Conservation (phyloP, 176 grass and related monocot genomes). For the Eleusine coracana region DNA sequence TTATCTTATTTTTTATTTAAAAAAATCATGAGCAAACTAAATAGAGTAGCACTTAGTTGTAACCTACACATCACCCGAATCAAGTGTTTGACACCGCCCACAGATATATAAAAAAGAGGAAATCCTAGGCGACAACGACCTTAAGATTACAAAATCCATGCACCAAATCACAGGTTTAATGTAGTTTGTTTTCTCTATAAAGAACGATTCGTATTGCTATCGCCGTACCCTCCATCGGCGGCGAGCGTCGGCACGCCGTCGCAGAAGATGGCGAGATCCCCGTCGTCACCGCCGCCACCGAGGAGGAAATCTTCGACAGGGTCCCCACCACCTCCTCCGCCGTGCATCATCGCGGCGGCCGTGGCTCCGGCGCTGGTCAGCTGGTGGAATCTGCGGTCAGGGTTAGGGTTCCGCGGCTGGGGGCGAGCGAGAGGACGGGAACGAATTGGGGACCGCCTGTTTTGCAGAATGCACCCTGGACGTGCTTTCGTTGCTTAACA, state of each 20-base stretch:
- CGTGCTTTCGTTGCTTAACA: background rate
- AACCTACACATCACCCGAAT: too few relatives aligned
- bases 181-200: background rate
- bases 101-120: background rate
- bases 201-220: background rate
- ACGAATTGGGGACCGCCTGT: background rate
- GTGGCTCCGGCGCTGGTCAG: background rate
- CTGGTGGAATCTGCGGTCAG: constrained; percentile 13
- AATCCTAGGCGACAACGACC: constrained; percentile 35
- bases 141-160: constrained; percentile 18
- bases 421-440: constrained; percentile 17
- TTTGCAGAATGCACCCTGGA: constrained; percentile 38
- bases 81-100: constrained; percentile 16
- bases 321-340: background rate
- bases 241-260: constrained; percentile 17
- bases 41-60: background rate
- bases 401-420: constrained; percentile 33
- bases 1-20: too few relatives aligned
- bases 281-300: constrained; percentile 12
- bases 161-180: background rate
- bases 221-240: constrained; percentile 52
- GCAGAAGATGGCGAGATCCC: constrained; percentile 51
- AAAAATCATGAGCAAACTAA: too few relatives aligned
- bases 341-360: constrained; percentile 29
- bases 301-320: constrained; percentile 43